phyloP scores from a whole-genome alignment of 2,329 filamentous ascomycete species.

The Fusarium incarnatum region DNA sequence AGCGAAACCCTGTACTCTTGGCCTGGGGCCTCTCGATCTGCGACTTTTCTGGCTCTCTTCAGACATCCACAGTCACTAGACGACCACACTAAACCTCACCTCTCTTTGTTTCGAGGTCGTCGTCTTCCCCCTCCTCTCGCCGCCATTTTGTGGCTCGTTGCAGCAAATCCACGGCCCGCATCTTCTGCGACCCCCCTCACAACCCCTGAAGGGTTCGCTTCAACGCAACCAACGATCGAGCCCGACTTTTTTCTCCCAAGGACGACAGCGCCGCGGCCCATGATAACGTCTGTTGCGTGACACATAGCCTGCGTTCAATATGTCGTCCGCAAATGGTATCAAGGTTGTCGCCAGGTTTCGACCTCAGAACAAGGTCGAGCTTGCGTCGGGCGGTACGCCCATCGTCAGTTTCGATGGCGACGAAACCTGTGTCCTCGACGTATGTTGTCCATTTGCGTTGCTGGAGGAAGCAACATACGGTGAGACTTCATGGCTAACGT shows the following conservation, averaged over 20 bases:
- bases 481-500: slow-evolving; percentile 41
- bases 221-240: slow-evolving; percentile 35
- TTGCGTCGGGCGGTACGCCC: slow-evolving; percentile 88
- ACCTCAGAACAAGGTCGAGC: slow-evolving; percentile 95
- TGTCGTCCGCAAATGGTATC: slow-evolving; percentile 73
- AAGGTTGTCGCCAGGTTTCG: slow-evolving; percentile 98
- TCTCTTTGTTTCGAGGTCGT: slow-evolving; percentile 26
- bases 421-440: slow-evolving; percentile 88
- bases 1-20: slow-evolving; percentile 35
- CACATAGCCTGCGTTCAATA: slow-evolving; percentile 48
- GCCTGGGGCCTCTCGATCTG: slow-evolving; percentile 25
- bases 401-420: slow-evolving; percentile 90
- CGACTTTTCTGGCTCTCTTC: slow-evolving; percentile 18
- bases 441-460: slow-evolving; percentile 59
- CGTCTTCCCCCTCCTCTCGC: slow-evolving; percentile 30
- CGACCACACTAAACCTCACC: slow-evolving; percentile 5
- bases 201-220: slow-evolving; percentile 37
- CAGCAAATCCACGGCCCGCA: slow-evolving; percentile 37
- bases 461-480: slow-evolving; percentile 1
- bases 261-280: slow-evolving; percentile 42
- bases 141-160: slow-evolving; percentile 45
- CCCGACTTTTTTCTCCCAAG: slow-evolving; percentile 24
- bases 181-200: slow-evolving; percentile 39
- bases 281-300: slow-evolving; percentile 45
- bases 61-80: slow-evolving; percentile 12